These are phyloP conservation scores for Lipomyces kockii DNA, from an alignment of 805 yeast genomes.

Conservation along the genomic window DNA sequence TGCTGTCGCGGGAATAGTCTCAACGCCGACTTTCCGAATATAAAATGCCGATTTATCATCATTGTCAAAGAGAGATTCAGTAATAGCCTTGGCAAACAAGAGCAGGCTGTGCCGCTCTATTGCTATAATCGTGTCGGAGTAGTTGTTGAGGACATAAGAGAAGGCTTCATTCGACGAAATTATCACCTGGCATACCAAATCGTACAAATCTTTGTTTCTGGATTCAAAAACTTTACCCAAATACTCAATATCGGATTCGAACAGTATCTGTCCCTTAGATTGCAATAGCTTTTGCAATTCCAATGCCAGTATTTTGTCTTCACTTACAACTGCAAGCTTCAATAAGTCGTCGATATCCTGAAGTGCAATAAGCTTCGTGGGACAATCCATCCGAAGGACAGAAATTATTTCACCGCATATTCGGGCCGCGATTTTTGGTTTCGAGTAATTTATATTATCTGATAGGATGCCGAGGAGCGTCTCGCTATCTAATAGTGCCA, in stretches of 20 bases:
- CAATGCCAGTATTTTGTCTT: not conserved
- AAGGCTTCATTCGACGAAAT: not conserved
- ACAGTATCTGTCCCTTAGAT: not conserved
- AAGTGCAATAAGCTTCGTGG: not conserved
- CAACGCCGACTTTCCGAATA: not conserved
- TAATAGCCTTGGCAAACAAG: not conserved
- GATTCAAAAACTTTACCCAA: not conserved
- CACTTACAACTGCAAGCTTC: not conserved
- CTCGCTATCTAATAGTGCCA: not conserved
- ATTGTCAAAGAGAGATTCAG: not conserved
- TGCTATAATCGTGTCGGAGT: not conserved
- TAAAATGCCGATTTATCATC: not conserved
- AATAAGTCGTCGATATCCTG: not conserved
- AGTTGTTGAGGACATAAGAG: not conserved
- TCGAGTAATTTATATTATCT: not conserved
- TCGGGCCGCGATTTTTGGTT: not conserved
- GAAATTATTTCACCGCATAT: not conserved
- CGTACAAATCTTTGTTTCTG: not conserved
- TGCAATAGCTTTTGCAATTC: not conserved
- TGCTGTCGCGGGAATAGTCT: not conserved
- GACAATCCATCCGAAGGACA: not conserved
- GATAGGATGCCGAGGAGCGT: not conserved
- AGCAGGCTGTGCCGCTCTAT: not conserved
- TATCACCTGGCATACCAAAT: not conserved
- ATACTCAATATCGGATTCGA: not conserved